Evolutionary conservation across 345 rosid genomes (phyloP).

Genomic region (Acer negundo): DNA sequence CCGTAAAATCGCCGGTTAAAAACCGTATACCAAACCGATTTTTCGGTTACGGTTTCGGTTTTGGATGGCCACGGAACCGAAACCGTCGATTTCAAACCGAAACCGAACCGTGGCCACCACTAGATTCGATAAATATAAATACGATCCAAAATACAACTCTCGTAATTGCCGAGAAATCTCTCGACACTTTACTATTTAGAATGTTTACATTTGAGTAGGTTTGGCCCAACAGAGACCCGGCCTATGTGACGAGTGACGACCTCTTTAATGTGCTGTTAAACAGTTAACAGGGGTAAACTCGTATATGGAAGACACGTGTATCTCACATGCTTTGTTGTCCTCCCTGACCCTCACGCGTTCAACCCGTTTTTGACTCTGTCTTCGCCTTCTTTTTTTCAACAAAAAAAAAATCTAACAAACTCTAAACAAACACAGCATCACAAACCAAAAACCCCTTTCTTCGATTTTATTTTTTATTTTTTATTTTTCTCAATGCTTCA

Average conservation of each 20-base stretch:
- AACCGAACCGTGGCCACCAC: too few relatives aligned
- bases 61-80: too few relatives aligned
- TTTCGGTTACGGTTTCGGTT: too few relatives aligned
- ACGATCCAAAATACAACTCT: too few relatives aligned
- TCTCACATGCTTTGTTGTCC: slow-evolving; percentile 2
- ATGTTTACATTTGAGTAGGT: neutral
- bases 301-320: slow-evolving; percentile 13
- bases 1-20: too few relatives aligned
- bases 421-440: neutral
- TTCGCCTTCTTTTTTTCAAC: neutral
- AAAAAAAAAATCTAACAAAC: slow-evolving; percentile 16
- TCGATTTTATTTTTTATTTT: neutral
- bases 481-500: neutral
- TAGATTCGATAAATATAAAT: too few relatives aligned
- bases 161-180: too few relatives aligned
- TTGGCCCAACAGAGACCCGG: neutral
- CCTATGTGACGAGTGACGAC: neutral
- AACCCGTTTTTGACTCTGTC: slow-evolving; percentile 25
- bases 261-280: neutral
- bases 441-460: neutral
- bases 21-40: too few relatives aligned
- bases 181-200: too few relatives aligned
- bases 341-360: neutral
- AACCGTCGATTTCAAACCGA: too few relatives aligned
- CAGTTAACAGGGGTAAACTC: neutral